These are phyloP conservation scores for Candida tetrigidarum DNA, from an alignment of 1,139 yeast genomes.

Conservation along the genomic window DNA sequence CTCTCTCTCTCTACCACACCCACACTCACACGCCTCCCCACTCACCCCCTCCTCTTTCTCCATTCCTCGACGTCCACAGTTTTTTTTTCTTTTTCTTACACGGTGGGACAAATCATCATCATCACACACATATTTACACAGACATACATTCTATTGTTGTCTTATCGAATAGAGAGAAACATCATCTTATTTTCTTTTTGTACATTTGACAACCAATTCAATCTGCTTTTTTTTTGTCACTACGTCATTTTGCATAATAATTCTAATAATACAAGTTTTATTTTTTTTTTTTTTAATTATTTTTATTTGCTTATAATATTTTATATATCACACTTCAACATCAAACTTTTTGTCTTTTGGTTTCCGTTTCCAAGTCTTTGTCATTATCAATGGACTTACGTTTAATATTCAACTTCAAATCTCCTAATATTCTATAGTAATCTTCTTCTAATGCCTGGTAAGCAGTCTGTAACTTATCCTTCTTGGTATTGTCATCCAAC, in stretches of 20 bases:
- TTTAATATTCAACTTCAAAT: conserved; percentile 28
- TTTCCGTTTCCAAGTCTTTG: not conserved
- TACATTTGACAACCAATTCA: too few species aligned
- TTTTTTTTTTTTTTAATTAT: not conserved
- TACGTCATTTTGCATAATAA: too few species aligned
- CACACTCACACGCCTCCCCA: not conserved
- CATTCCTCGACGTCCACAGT: not conserved
- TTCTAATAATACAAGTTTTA: too few species aligned
- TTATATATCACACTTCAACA: not conserved
- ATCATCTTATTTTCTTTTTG: too few species aligned
- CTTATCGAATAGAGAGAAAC: too few species aligned
- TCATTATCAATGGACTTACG: conserved; percentile 10
- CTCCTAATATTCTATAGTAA: conserved; percentile 58
- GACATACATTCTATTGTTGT: too few species aligned
- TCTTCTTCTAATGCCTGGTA: conserved; percentile 71
- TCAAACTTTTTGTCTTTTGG: not conserved
- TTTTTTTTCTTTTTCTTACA: not conserved
- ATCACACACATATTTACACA: not conserved
- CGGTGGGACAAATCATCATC: not conserved
- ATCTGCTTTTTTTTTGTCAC: too few species aligned
- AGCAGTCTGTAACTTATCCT: conserved; percentile 77
- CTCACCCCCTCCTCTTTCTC: not conserved
- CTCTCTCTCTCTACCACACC: not conserved
- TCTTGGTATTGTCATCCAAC: conserved; percentile 62
- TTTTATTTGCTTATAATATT: not conserved